These are phyloP conservation scores for Sporisorium graminicola DNA, from an alignment of 1,284 basidiomycete genomes.

Conservation along the genomic window DNA sequence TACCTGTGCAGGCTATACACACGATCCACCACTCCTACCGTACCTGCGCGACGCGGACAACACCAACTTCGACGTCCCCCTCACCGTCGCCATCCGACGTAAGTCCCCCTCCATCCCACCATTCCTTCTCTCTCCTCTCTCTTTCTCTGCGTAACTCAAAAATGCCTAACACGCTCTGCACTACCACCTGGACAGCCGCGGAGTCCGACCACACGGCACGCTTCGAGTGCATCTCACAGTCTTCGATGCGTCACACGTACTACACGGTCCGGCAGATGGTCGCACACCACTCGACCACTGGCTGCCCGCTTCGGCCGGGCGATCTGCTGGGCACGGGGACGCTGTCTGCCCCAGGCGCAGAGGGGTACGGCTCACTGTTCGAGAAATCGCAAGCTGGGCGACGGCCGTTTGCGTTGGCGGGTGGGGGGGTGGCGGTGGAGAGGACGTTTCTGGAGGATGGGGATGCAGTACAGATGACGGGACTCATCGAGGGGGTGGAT, in stretches of 20 bases:
- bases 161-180: too few species aligned
- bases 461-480: constrained; percentile 21
- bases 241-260: constrained; percentile 37
- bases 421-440: constrained; percentile 1
- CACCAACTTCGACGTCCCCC: constrained; percentile 38
- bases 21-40: constrained; percentile 31
- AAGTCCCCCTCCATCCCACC: not conserved
- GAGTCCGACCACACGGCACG: not conserved
- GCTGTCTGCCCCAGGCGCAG: constrained; percentile 26
- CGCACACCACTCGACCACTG: constrained; percentile 48
- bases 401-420: constrained; percentile 6
- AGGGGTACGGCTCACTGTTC: constrained; percentile 26
- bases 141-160: not conserved
- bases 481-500: not conserved
- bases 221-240: constrained; percentile 13
- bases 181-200: not conserved
- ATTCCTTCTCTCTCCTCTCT: not conserved
- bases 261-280: constrained; percentile 47
- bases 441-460: constrained; percentile 35
- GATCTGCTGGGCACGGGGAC: constrained; percentile 46
- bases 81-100: constrained; percentile 28
- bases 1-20: constrained; percentile 21
- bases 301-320: constrained; percentile 32
- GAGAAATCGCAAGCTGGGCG: constrained; percentile 24
- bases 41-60: constrained; percentile 36